phyloP scores from a whole-genome alignment of 2,329 filamentous ascomycete species.

The Phyllachora maydis region DNA sequence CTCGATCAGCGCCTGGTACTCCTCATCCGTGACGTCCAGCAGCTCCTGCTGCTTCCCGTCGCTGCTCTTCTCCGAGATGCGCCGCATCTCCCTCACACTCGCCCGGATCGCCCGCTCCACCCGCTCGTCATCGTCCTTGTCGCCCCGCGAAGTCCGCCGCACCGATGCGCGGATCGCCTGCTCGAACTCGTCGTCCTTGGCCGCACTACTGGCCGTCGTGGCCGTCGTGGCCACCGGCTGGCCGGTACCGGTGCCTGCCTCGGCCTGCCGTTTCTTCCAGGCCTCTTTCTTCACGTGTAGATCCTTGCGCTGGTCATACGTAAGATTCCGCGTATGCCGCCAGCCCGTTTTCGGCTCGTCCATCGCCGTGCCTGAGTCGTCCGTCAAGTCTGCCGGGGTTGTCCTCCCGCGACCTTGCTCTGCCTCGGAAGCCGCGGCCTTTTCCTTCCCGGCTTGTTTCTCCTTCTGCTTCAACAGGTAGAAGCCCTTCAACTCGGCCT shows the following conservation, averaged over 20 bases:
- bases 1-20: constrained; percentile 34
- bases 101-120: constrained; percentile 57
- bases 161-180: constrained; percentile 52
- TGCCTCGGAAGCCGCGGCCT: constrained; percentile 9
- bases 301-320: constrained; percentile 28
- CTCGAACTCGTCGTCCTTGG: constrained; percentile 43
- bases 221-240: constrained; percentile 4
- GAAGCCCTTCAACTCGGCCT: constrained; percentile 38
- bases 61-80: constrained; percentile 7
- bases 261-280: constrained; percentile 15
- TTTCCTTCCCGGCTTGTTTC: constrained; percentile 11
- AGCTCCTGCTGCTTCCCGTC: constrained; percentile 12
- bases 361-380: constrained; percentile 3
- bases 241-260: constrained; percentile 4
- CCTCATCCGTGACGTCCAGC: constrained; percentile 30
- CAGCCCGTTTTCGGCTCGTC: constrained; percentile 20
- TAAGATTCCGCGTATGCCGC: constrained; percentile 22
- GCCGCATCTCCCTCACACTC: constrained; percentile 37
- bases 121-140: constrained; percentile 45
- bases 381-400: neutral
- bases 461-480: constrained; percentile 29
- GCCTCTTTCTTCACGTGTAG: constrained; percentile 24
- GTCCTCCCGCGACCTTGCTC: constrained; percentile 2
- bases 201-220: constrained; percentile 5
- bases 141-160: constrained; percentile 45